Conservation (phyloP, 768 basidiomycete species). For the Pleurotus platypus region DNA sequence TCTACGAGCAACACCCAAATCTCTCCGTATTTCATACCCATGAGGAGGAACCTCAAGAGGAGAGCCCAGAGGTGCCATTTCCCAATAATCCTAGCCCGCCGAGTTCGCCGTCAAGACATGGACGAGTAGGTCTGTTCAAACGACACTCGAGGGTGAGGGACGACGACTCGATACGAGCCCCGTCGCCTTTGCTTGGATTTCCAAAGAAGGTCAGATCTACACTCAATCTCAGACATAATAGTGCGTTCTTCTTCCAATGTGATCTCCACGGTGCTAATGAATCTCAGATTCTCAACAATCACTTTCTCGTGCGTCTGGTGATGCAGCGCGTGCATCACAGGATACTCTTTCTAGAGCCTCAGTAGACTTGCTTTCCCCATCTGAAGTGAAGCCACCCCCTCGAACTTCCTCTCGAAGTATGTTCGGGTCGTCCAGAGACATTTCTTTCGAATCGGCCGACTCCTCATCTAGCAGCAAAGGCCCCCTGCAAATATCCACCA, state of each 20-base stretch:
- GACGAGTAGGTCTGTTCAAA: conserved; percentile 50
- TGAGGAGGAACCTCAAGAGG: conserved; percentile 10
- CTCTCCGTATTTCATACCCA: conserved; percentile 50
- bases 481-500: conserved; percentile 12
- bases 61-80: conserved; percentile 16
- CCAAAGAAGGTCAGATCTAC: conserved; percentile 53
- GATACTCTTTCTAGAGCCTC: conserved; percentile 2
- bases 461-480: conserved; percentile 13
- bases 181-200: conserved; percentile 31
- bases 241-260: conserved; percentile 22
- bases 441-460: conserved; percentile 8
- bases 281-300: conserved; percentile 29
- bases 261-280: background rate
- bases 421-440: conserved; percentile 11
- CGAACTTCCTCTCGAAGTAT: background rate
- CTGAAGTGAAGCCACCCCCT: background rate
- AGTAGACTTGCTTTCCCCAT: background rate
- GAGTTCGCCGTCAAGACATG: conserved; percentile 46
- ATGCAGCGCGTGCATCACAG: conserved; percentile 14
- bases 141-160: conserved; percentile 45
- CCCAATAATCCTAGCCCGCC: conserved; percentile 36
- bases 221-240: conserved; percentile 31
- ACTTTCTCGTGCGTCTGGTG: conserved; percentile 17
- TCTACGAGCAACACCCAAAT: conserved; percentile 61
- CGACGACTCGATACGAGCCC: conserved; percentile 32